Base-by-base conservation (phyloP, 305 asterid species). In the Fraxinus velutina region DNA sequence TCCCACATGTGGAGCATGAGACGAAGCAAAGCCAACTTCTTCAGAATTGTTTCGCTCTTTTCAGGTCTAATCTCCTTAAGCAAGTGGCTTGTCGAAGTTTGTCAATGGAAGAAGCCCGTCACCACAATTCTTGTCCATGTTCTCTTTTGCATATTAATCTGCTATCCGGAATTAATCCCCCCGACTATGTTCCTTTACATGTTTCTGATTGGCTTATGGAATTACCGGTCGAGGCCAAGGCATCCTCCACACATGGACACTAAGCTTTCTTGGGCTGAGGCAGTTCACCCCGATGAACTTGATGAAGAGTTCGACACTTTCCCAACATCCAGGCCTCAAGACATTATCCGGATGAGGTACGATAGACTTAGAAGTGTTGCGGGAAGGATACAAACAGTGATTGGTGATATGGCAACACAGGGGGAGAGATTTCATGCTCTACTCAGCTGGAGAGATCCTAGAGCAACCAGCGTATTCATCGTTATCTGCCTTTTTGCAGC, bases 1-100 rank as follows among this genome's bases (percentile, higher is more conserved):
- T 88, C 91, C 7, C 92, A 91, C 75, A 89, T 89, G 92, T 91
- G 94, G 94, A 91, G 94, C 87, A 89, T 91, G 94, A 84, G 94
- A 73, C 80, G 89, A 76, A 91, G 94, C 89, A 91, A 91, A 81
- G 94, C 92, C 27, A 91, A 91, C 60, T 91, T 91, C 88, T 91
- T 91, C 81, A 72, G 91, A 34, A 84, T 88, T 24, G 83, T 85
- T 42, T 81, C 89, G 7, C 82, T 91, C 7, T 85, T 91, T 21
- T 81, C 90, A 0, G 89, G 91, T 19, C 42, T 88, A 7, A 82
- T 91, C 81, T 81, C 89, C 34, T 74, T 88, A 50, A 84, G 86
- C 88, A 84, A 86, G 81, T 91, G 92, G 93, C 81, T 91, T 0
- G 89, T 30, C 2, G 83, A 86, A 44, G 89, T 88, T 6, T 78